These are phyloP conservation scores for Acacia concinna DNA, from an alignment of 331 rosid species.

Conservation along the genomic window DNA sequence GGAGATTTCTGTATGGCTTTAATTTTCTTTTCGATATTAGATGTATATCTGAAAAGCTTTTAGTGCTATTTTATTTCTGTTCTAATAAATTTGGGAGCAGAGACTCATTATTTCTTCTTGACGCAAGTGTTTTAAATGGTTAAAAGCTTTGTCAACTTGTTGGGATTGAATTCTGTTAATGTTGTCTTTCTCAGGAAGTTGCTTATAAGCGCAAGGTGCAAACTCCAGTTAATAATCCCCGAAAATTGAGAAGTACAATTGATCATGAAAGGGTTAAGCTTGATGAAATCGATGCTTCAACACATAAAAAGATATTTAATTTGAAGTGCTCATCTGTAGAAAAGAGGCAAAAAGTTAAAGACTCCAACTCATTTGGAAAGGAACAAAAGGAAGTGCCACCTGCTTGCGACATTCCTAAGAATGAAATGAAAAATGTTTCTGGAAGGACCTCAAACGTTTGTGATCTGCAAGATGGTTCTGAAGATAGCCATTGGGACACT, in stretches of 20 bases:
- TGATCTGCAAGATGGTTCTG: conserved; percentile 31
- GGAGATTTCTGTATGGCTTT: neutral
- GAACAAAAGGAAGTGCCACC: conserved; percentile 42
- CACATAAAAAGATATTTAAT: conserved; percentile 42
- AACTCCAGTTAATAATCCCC: conserved; percentile 34
- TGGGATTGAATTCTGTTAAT: conserved; percentile 12
- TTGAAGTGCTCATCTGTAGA: conserved; percentile 35
- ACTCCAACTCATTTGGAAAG: conserved; percentile 32
- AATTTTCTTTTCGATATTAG: neutral
- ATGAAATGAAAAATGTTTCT: conserved; percentile 35
- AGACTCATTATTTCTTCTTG: neutral
- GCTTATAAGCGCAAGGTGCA: conserved; percentile 46
- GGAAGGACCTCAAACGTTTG: conserved; percentile 43
- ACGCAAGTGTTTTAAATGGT: neutral
- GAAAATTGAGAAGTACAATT: conserved; percentile 32
- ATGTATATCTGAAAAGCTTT: conserved; percentile 13
- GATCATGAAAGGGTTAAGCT: conserved; percentile 33
- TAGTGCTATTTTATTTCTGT: neutral
- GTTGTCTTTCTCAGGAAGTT: conserved; percentile 48
- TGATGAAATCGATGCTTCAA: conserved; percentile 35
- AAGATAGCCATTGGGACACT: conserved; percentile 35
- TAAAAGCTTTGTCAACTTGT: neutral
- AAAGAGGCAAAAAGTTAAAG: conserved; percentile 43
- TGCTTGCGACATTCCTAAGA: conserved; percentile 57
- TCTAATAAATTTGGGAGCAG: neutral